Base-by-base conservation (phyloP, 2,329 filamentous ascomycete species). In the Colletotrichum simmondsii region DNA sequence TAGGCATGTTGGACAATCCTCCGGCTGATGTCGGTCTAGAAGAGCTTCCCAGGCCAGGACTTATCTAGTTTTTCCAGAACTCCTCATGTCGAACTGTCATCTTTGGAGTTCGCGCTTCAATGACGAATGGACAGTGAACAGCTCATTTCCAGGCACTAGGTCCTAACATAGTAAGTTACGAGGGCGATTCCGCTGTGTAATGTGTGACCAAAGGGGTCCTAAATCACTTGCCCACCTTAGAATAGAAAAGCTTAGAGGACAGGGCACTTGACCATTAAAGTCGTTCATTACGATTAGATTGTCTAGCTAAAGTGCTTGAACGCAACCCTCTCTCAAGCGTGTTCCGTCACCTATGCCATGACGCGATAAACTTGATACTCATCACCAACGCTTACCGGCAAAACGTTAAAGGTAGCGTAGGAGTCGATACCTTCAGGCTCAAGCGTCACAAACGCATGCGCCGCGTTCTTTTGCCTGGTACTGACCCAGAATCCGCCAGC, bases 371-470 rank as follows among this genome's bases (percentile, higher is more conserved):
- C 70, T 5, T 75, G 80, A 64, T 81, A 81, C 65, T 81, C 79
- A 37, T 81, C 79, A 0, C 78, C 79, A 1, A 60, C 76, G 5
- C 70, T 69, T 1, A 80, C 68, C 2, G 80, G 79, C 1, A 81
- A 71, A 12, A 81, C 77, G 61, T 80, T 80, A 22, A 77, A 78
- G 4, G 78, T 78, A 1, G 76, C 80, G 37, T 80, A 81, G 1
- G 80, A 81, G 65, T 81, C 80, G 11, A 79, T 78, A 3, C 78
- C 78, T 75, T 81, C 80, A 0, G 80, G 80, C 75, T 81, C 80
- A 14, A 81, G 66, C 0, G 77, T 78, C 11, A 77, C 73, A 11
- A 81, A 75, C 0, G 80, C 79, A 1, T 80, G 64, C 0, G 71
- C 80, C 0, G 80, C 79, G 16, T 80, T 81, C 74, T 79, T 80